These are phyloP conservation scores for Blepharisma japonicum DNA, from an alignment of 73 alveolate genomes.

Conservation along the genomic window DNA sequence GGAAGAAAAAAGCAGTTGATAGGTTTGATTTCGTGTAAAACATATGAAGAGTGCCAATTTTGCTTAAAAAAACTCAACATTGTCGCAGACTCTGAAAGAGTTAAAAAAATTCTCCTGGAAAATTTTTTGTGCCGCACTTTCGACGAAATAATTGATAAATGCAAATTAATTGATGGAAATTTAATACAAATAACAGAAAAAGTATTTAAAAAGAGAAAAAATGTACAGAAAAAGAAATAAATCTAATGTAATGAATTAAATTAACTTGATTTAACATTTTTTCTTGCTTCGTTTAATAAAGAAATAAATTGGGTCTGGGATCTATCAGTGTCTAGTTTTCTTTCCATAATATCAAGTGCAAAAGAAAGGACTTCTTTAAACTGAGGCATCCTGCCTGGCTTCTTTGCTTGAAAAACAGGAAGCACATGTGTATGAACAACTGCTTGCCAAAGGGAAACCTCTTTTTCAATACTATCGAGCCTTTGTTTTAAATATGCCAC, in stretches of 20 bases:
- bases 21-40: too few species aligned
- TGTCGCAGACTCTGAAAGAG: too few species aligned
- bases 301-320: constrained; percentile 9
- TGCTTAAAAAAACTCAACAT: too few species aligned
- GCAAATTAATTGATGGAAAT: too few species aligned
- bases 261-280: constrained; percentile 10
- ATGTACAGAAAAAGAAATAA: too few species aligned
- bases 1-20: too few species aligned
- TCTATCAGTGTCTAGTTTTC: constrained; percentile 6
- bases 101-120: too few species aligned
- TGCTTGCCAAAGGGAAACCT: constrained; percentile 24
- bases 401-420: constrained; percentile 5
- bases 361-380: constrained; percentile 16
- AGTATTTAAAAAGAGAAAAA: too few species aligned
- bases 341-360: constrained; percentile 19
- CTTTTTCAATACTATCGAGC: constrained; percentile 23
- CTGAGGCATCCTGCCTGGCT: constrained; percentile 14
- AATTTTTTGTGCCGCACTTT: too few species aligned
- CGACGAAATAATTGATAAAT: too few species aligned
- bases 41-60: too few species aligned
- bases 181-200: too few species aligned
- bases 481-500: constrained; percentile 18
- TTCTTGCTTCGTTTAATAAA: constrained; percentile 4
- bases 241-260: neutral
- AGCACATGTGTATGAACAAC: constrained; percentile 29